These are phyloP conservation scores for Dipteronia dyeriana DNA, from an alignment of 345 rosid genomes.

Conservation along the genomic window DNA sequence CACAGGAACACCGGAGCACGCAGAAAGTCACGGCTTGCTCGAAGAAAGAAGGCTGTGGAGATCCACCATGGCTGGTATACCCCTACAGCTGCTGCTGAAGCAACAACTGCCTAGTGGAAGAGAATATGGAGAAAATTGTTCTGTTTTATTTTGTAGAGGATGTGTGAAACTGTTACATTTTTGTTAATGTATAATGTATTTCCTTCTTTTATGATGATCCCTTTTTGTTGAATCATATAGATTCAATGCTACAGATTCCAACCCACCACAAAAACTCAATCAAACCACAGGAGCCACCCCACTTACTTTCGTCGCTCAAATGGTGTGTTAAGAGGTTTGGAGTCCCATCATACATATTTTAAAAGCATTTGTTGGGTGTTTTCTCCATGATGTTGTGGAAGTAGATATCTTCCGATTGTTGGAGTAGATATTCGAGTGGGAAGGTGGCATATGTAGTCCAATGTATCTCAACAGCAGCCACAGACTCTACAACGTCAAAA, in stretches of 20 bases:
- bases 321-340: too few species aligned
- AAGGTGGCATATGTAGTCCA: too few species aligned
- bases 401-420: too few species aligned
- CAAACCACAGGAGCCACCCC: not conserved
- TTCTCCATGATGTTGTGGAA: too few species aligned
- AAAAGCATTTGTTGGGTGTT: too few species aligned
- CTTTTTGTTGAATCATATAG: not conserved
- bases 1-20: conserved; percentile 85
- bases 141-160: conserved; percentile 18
- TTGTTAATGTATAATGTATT: not conserved
- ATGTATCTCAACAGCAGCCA: too few species aligned
- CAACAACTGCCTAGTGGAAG: conserved; percentile 31
- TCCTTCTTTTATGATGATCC: not conserved
- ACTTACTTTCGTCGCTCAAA: too few species aligned
- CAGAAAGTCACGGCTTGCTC: conserved; percentile 86
- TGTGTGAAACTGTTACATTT: not conserved
- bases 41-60: conserved; percentile 85
- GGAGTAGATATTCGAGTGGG: too few species aligned
- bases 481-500: not conserved
- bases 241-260: not conserved
- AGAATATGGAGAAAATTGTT: conserved; percentile 4
- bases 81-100: conserved; percentile 43
- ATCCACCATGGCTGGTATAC: conserved; percentile 90
- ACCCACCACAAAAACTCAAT: not conserved
- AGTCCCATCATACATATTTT: too few species aligned